phyloP scores from a whole-genome alignment of 2,329 filamentous ascomycete species.

The Aspergillus novofumigatus region DNA sequence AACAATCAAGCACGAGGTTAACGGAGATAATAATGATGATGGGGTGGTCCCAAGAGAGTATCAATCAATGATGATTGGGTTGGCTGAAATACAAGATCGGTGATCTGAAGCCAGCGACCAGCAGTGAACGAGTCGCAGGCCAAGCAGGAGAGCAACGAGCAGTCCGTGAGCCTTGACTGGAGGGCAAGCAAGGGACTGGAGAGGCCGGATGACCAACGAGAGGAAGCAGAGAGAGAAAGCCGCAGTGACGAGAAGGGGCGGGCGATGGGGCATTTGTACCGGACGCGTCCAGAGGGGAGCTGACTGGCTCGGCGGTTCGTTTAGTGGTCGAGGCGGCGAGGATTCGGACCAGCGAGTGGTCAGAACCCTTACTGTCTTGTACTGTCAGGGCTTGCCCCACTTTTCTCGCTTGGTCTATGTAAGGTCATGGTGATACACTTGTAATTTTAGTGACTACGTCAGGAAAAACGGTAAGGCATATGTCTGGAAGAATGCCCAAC shows the following conservation, averaged over 20 bases:
- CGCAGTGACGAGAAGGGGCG: slow-evolving; percentile 31
- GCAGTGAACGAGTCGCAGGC: slow-evolving; percentile 13
- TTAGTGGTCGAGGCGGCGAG: slow-evolving; percentile 14
- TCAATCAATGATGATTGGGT: slow-evolving; percentile 17
- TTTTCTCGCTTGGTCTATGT: slow-evolving; percentile 1
- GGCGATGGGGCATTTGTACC: slow-evolving; percentile 41
- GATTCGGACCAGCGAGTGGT: slow-evolving; percentile 14
- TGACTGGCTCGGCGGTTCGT: slow-evolving; percentile 23
- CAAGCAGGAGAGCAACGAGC: slow-evolving; percentile 14
- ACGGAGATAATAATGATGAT: slow-evolving; percentile 8
- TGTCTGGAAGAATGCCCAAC: not conserved
- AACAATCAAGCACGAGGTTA: slow-evolving; percentile 15
- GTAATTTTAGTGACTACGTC: not conserved
- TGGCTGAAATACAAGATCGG: slow-evolving; percentile 14
- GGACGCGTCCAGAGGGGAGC: slow-evolving; percentile 18
- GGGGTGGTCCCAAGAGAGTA: slow-evolving; percentile 1
- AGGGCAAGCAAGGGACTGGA: slow-evolving; percentile 27
- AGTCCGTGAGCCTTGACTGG: slow-evolving; percentile 20
- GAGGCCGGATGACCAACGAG: slow-evolving; percentile 38
- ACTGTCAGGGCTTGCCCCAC: slow-evolving; percentile 16
- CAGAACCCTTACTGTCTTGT: slow-evolving; percentile 11
- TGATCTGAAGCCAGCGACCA: slow-evolving; percentile 19
- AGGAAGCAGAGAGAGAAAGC: slow-evolving; percentile 36
- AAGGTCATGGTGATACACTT: not conserved
- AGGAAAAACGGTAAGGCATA: not conserved